Conservation (phyloP, 2,329 filamentous ascomycete species). For the Fusarium solani-melongenae region DNA sequence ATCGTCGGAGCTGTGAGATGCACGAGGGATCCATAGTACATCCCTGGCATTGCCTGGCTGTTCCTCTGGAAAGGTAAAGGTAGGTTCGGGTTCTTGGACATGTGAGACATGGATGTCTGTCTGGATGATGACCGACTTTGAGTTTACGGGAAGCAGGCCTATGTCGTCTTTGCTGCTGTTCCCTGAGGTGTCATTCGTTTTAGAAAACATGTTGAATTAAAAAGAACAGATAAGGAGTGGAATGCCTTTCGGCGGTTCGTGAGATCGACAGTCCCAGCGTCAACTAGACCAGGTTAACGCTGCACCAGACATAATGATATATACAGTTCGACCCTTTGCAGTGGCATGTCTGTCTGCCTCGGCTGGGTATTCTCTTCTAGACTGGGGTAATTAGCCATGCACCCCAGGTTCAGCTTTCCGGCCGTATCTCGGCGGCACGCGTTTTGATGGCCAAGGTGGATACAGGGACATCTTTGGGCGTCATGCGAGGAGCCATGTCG, state of each 20-base stretch:
- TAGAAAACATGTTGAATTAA: constrained; percentile 26
- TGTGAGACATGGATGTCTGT: constrained; percentile 26
- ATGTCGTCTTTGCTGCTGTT: constrained; percentile 37
- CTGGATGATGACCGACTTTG: constrained; percentile 30
- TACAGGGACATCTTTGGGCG: not conserved
- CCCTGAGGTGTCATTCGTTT: constrained; percentile 21
- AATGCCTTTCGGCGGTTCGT: constrained; percentile 30
- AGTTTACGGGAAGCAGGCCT: constrained; percentile 23
- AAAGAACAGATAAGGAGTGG: constrained; percentile 20
- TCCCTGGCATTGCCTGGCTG: constrained; percentile 25
- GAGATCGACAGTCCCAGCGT: constrained; percentile 21
- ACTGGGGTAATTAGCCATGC: constrained; percentile 31
- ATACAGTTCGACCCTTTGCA: not conserved
- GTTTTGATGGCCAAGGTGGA: constrained; percentile 27
- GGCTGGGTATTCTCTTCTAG: constrained; percentile 1
- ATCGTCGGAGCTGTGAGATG: constrained; percentile 33
- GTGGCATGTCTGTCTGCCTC: constrained; percentile 1
- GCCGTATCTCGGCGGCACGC: constrained; percentile 34
- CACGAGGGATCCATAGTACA: constrained; percentile 34
- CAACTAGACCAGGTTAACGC: constrained; percentile 18
- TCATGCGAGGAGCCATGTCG: constrained; percentile 15
- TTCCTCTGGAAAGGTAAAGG: constrained; percentile 25
- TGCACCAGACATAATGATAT: constrained; percentile 6
- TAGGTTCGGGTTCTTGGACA: constrained; percentile 9
- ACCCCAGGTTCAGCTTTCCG: constrained; percentile 34